Evolutionary conservation across 129 eudicot genomes (phyloP).

Genomic region (Chrysanthemum makinoi): DNA sequence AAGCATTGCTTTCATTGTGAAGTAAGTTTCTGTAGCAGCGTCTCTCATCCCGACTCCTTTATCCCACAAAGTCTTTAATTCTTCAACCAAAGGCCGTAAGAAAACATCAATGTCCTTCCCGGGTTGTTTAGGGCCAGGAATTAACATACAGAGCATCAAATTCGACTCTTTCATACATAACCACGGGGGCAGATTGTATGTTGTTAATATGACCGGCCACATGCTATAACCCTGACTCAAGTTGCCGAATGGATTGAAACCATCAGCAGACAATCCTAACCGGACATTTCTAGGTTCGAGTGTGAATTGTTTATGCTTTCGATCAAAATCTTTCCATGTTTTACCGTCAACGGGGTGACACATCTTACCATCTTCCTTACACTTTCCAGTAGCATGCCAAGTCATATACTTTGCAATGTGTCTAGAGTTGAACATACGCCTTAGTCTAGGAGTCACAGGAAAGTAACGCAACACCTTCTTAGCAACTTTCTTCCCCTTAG

Average conservation of each 20-base stretch:
- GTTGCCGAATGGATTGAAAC: constrained; percentile 21
- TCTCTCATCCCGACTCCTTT: background rate
- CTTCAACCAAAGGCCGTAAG: constrained; percentile 9
- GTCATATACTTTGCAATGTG: constrained; percentile 17
- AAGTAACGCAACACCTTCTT: constrained; percentile 17
- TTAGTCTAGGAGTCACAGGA: constrained; percentile 28
- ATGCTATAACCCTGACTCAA: constrained; percentile 12
- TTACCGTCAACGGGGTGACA: constrained; percentile 25
- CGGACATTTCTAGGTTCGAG: background rate
- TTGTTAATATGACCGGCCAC: constrained; percentile 16
- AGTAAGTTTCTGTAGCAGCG: background rate
- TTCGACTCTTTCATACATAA: constrained; percentile 1
- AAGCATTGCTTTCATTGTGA: background rate
- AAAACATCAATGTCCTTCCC: background rate
- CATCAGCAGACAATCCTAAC: constrained; percentile 20
- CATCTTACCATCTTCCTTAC: constrained; percentile 3
- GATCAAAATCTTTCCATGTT: background rate
- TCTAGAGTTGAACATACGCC: constrained; percentile 7
- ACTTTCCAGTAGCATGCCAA: constrained; percentile 18
- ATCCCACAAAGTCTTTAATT: background rate
- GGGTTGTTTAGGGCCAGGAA: constrained; percentile 16
- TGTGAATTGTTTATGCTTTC: background rate
- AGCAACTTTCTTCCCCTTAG: background rate
- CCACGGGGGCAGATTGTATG: constrained; percentile 21
- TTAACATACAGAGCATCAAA: constrained; percentile 19